Evolutionary conservation across 352 stramenopile genomes (phyloP).

Genomic region (Lagenidium sp.): DNA sequence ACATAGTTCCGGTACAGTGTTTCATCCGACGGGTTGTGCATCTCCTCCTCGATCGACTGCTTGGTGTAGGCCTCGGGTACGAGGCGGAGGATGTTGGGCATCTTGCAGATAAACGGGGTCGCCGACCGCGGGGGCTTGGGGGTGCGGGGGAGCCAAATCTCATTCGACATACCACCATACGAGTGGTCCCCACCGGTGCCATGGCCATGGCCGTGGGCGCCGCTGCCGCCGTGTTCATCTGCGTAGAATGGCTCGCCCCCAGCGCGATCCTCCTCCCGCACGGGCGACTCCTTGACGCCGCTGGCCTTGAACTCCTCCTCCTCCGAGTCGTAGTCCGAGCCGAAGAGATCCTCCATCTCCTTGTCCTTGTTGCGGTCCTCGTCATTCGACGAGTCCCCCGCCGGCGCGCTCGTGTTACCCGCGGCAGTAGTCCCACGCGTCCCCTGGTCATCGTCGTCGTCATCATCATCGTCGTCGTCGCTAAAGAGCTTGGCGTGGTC

Average conservation of each 20-base stretch:
- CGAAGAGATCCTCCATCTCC: conserved; percentile 86
- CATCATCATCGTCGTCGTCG: conserved; percentile 55
- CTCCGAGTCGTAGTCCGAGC: conserved; percentile 84
- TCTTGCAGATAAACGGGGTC: conserved; percentile 69
- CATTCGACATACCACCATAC: conserved; percentile 24
- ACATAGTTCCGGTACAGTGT: conserved; percentile 84
- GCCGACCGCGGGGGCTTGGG: conserved; percentile 55
- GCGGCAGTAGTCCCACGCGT: conserved; percentile 8
- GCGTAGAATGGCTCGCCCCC: conserved; percentile 28
- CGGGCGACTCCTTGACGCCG: conserved; percentile 75
- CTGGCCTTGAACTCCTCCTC: conserved; percentile 87
- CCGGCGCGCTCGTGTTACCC: not conserved
- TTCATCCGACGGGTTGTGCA: conserved; percentile 77
- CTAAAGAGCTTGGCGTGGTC: conserved; percentile 55
- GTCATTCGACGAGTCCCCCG: conserved; percentile 17
- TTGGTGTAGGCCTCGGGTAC: conserved; percentile 72
- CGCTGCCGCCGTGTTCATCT: conserved; percentile 22
- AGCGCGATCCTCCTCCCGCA: conserved; percentile 43
- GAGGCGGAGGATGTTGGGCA: conserved; percentile 81
- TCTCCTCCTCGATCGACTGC: conserved; percentile 66
- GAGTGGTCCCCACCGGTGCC: too few species aligned
- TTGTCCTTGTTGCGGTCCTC: conserved; percentile 43
- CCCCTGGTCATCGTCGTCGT: conserved; percentile 12
- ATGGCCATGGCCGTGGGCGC: conserved; percentile 17
- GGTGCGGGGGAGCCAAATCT: conserved; percentile 69